Conservation (phyloP, 345 rosid species). For the Murraya paniculata region DNA sequence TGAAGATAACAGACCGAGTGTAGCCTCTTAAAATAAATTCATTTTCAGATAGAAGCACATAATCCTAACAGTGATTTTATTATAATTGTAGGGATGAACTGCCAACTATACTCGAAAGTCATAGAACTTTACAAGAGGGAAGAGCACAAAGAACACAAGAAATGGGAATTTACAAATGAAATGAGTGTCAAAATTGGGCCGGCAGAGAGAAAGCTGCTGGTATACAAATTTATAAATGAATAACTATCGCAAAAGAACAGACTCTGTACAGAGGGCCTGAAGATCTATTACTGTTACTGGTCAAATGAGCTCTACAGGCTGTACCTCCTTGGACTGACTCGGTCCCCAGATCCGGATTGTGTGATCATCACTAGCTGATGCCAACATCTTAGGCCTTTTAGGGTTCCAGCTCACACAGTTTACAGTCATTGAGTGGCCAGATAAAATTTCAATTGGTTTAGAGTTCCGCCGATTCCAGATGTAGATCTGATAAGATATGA, state of each 20-base stretch:
- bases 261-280: constrained; percentile 15
- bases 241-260: constrained; percentile 13
- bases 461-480: constrained; percentile 60
- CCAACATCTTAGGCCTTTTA: constrained; percentile 65
- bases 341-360: constrained; percentile 86
- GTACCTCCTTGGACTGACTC: constrained; percentile 19
- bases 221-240: constrained; percentile 21
- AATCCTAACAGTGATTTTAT: background rate
- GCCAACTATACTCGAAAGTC: background rate
- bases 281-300: constrained; percentile 4
- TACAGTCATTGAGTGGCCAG: constrained; percentile 78
- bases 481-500: constrained; percentile 57
- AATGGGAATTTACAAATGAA: constrained; percentile 24
- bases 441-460: constrained; percentile 62
- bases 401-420: constrained; percentile 94
- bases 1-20: too few relatives aligned
- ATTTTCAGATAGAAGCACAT: background rate
- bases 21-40: background rate
- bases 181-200: constrained; percentile 26
- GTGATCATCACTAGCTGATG: constrained; percentile 81
- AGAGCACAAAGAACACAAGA: background rate
- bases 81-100: background rate
- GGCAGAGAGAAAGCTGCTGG: constrained; percentile 15
- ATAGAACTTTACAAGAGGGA: background rate
- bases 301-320: constrained; percentile 18